Evolutionary conservation across 2,329 filamentous ascomycete species (phyloP).

Genomic region (Penicillium glabrum): DNA sequence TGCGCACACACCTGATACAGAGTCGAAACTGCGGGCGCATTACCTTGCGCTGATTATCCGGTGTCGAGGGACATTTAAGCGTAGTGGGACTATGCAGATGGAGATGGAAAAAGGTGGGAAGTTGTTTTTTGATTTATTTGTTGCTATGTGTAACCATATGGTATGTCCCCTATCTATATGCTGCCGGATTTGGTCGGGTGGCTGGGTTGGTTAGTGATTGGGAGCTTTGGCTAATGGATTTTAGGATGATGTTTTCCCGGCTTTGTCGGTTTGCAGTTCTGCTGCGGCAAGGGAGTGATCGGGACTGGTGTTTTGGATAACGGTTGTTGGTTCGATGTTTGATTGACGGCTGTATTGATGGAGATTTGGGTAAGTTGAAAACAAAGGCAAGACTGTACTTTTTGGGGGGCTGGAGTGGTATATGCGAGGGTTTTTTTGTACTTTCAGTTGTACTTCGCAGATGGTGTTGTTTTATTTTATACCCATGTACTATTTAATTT

Average conservation of each 20-base stretch:
- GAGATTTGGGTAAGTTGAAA: background rate
- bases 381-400: background rate
- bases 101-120: slow-evolving; percentile 89
- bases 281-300: background rate
- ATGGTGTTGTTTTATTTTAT: background rate
- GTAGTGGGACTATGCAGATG: slow-evolving; percentile 91
- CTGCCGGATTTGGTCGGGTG: no score
- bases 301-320: background rate
- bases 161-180: slow-evolving; percentile 48
- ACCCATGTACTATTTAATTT: background rate
- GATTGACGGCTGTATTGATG: background rate
- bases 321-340: background rate
- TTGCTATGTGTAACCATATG: slow-evolving; percentile 88
- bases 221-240: background rate
- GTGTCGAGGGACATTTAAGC: slow-evolving; percentile 83
- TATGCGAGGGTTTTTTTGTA: background rate
- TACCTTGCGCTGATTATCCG: slow-evolving; percentile 92
- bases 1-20: slow-evolving; percentile 80
- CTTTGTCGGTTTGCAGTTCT: slow-evolving; percentile 19
- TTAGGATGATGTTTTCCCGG: slow-evolving; percentile 27
- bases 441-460: background rate
- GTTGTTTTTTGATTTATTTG: slow-evolving; percentile 91
- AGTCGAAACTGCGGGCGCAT: slow-evolving; percentile 87
- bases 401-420: background rate
- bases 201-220: background rate